Evolutionary conservation across 768 basidiomycete genomes (phyloP), one percentile per base, ranked within the genome.

Genomic region (Psilocybe azurescens): DNA sequence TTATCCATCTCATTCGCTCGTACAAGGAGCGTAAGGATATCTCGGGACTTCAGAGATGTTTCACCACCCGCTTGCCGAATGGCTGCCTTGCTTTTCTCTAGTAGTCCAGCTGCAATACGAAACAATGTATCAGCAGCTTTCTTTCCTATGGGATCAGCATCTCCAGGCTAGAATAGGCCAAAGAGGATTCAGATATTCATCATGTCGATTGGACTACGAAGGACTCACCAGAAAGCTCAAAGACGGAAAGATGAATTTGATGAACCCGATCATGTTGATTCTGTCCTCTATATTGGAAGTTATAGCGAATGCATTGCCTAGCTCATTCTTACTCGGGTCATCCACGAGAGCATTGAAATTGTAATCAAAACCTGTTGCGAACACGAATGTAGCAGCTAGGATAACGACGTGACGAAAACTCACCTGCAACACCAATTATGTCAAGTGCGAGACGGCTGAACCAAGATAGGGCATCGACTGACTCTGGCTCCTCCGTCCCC

Each of bases 341-440:
- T 62, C 59, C 9, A 60, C 63, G 57, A 71, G 62, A 30, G 72
- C 66, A 29, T 73, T 59, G 46, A 74, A 73, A 8, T 68, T 65
- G 58, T 75, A 76, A 56, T 69, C 74, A 65, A 73, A 75, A 1
- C 72, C 72, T 73, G 30, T 1, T 24, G 24, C 24, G 24, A 24
- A 24, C 24, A 24, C 24, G 24, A 24, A 24, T 24, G 24, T 24
- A 24, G 24, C 24, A 24, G 24, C 24, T 24, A 24, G 24, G 24
- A 24, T 24, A 24, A 24, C 24, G 24, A 24, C 24, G 0, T 24
- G 24, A 51, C n/a, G 14, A 28, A 67, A 81, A 83, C 66, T 74
- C 77, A 65, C 89, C 87, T 77, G 78, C 87, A 48, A 89, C 78
- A 8, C 91, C 91, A 56, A 95, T 91, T 57, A 90, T 83, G 65